phyloP scores from a whole-genome alignment of 202 grass and related monocot species.

The Brachypodium distachyon region DNA sequence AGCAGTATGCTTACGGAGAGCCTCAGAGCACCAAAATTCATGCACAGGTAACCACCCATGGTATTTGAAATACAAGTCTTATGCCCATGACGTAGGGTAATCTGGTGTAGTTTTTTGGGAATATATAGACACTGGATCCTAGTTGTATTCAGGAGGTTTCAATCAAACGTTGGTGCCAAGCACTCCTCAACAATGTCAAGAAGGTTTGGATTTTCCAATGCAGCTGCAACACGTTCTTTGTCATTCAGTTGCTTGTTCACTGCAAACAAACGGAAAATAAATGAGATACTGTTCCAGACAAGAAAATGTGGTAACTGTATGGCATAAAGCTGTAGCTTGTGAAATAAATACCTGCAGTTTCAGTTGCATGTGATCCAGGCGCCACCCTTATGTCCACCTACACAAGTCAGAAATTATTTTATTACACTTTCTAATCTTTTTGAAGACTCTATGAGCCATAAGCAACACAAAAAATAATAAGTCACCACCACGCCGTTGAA shows the following conservation, averaged over 20 bases:
- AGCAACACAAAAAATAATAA: background rate
- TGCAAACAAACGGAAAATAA: slow-evolving; percentile 11
- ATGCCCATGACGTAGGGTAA: background rate
- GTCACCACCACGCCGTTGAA: background rate
- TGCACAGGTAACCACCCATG: background rate
- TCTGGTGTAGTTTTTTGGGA: background rate
- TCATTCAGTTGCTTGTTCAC: slow-evolving; percentile 96
- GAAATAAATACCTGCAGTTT: slow-evolving; percentile 60
- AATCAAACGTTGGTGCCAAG: slow-evolving; percentile 55
- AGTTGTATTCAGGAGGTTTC: slow-evolving; percentile 28
- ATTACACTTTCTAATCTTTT: background rate
- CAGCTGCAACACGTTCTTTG: slow-evolving; percentile 91
- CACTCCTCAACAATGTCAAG: slow-evolving; percentile 78
- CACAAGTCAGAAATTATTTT: slow-evolving; percentile 4
- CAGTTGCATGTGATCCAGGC: slow-evolving; percentile 87
- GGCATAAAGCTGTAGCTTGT: background rate
- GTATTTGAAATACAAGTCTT: background rate
- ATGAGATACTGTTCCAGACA: background rate
- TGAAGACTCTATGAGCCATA: background rate
- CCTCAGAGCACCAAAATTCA: background rate
- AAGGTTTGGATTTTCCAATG: slow-evolving; percentile 74
- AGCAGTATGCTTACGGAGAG: background rate
- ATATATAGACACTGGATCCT: background rate
- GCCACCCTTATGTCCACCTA: slow-evolving; percentile 86
- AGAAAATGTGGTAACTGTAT: background rate